Evolutionary conservation across 345 rosid genomes (phyloP).

Genomic region (Eucalyptus dawsonii): DNA sequence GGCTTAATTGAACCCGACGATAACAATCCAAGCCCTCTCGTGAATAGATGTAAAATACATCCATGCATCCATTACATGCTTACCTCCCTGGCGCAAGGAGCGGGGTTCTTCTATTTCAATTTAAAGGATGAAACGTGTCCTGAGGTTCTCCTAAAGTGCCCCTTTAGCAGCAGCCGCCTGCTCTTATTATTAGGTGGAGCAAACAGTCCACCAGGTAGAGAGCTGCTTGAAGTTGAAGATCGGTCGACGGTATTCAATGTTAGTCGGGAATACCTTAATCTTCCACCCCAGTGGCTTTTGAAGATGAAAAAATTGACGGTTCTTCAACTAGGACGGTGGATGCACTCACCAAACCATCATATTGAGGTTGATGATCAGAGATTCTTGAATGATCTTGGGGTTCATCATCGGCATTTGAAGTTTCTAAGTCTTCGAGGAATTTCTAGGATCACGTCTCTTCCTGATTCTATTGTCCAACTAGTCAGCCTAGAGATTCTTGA

Average conservation of each 20-base stretch:
- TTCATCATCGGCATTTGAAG: conserved; percentile 4
- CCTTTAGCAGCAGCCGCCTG: neutral
- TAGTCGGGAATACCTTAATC: neutral
- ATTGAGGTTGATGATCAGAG: conserved; percentile 14
- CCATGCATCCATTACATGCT: neutral
- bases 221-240: fast-evolving
- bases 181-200: neutral
- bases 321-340: conserved; percentile 29
- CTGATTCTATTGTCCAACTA: neutral
- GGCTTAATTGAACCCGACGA: neutral
- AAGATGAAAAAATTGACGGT: conserved; percentile 5
- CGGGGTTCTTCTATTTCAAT: neutral
- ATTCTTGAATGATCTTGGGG: conserved; percentile 4
- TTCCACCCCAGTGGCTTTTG: neutral
- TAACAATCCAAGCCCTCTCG: neutral
- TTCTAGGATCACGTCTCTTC: conserved; percentile 14
- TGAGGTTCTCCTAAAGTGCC: neutral
- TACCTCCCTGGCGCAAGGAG: neutral
- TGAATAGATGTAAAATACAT: neutral
- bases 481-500: conserved; percentile 12
- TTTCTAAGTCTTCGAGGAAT: conserved; percentile 26
- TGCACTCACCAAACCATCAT: neutral
- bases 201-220: neutral
- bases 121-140: neutral
- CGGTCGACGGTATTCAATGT: conserved; percentile 11